Percentiles rank a stretch among this genome's conserved stretches.
Conservation (phyloP, 1,284 basidiomycete species). For the Fomes fomentarius region DNA sequence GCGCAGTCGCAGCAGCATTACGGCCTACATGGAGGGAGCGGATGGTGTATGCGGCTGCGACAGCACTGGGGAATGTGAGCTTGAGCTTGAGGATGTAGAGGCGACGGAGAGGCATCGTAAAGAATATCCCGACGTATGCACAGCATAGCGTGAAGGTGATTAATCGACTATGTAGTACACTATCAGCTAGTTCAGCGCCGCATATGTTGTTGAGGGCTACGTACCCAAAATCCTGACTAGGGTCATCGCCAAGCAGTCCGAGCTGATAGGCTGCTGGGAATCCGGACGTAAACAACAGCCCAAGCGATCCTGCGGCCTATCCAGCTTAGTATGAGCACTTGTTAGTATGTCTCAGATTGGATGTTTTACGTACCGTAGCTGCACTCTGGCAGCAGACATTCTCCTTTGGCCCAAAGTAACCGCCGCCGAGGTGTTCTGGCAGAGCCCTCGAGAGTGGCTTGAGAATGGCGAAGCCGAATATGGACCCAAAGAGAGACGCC, state of each 20-base stretch:
- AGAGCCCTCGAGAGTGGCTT: conserved; percentile 57
- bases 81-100: conserved; percentile 72
- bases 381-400: conserved; percentile 63
- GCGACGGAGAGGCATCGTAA: conserved; percentile 65
- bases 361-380: conserved; percentile 42
- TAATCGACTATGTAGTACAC: conserved; percentile 31
- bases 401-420: conserved; percentile 69
- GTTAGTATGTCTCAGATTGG: neutral
- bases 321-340: neutral
- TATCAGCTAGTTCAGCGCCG: conserved; percentile 6
- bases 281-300: conserved; percentile 66
- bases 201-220: conserved; percentile 6
- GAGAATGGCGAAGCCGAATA: conserved; percentile 69
- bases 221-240: conserved; percentile 40
- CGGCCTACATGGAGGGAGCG: conserved; percentile 62
- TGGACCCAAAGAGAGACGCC: conserved; percentile 45
- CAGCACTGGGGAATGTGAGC: conserved; percentile 68
- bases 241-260: conserved; percentile 48
- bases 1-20: conserved; percentile 51
- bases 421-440: conserved; percentile 54
- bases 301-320: conserved; percentile 55
- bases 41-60: conserved; percentile 72
- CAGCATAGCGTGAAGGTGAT: conserved; percentile 60
- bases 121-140: conserved; percentile 70
- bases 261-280: conserved; percentile 67